Evolutionary conservation across 306 rosid species (phyloP), one percentile per base, ranked within the genome.

Genomic region (Spatholobus suberectus): DNA sequence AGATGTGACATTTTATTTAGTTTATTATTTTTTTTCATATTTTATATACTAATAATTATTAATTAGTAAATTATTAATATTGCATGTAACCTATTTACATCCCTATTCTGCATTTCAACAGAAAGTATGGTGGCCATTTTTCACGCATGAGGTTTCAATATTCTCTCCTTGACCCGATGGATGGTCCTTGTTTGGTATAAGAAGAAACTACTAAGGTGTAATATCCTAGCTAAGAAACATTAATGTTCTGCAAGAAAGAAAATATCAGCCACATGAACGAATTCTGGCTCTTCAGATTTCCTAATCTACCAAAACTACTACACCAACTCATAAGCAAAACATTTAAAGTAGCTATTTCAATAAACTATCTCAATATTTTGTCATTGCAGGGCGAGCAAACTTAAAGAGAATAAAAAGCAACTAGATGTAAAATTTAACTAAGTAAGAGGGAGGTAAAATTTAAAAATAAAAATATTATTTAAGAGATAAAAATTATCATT

Each of bases 201-300:
- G 43, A 70, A 44, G 74, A 61, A 66, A 77, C 80, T 70, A 37
- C 21, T 43, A 21, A 82, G 26, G 61, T 75, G 54, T 40, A 29
- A 66, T 27, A 66, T 58, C 77, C 68, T 62, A 35, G 34, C 20
- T 27, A 47, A 9, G 68, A 62, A 70, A 57, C 75, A 70, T 32
- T 34, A 20, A 13, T 75, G 34, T 21, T 58, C 40, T 17, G 49
- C 57, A 52, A 77, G 67, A 72, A 57, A 83, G 78, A 55, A 57
- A 72, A 63, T 58, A 55, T 47, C 62, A 58, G 9, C 65, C 65
- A 46, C 27, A 34, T 61, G 27, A 68, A 41, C 68, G 51, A 44
- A 58, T 35, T 75, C 43, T 26, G 32, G 35, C 46, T 10, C 34
- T 79, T 72, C 13, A 51, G 38, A 59, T 51, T 76, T 51, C 57